phyloP scores from a whole-genome alignment of 192 early-diverging fungal genomes.

The Coemansia sp. region DNA sequence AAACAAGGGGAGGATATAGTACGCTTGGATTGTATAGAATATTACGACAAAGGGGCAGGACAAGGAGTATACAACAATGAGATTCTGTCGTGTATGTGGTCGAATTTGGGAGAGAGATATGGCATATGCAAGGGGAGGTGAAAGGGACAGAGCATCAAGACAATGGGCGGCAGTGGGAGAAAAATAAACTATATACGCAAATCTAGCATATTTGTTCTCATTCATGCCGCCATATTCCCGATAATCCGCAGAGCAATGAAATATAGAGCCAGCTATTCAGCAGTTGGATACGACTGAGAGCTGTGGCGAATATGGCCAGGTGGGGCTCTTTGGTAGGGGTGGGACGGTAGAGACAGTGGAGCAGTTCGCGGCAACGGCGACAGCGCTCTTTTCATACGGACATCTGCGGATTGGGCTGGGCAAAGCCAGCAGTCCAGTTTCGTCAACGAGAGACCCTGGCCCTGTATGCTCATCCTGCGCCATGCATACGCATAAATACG shows the following conservation, averaged over 20 bases:
- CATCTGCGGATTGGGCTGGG: background rate
- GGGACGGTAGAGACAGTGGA: background rate
- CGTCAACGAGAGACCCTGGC: background rate
- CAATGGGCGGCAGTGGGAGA: background rate
- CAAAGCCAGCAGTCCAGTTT: background rate
- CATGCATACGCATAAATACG: conserved; percentile 6
- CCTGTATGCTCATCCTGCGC: conserved; percentile 9
- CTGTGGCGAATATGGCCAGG: background rate
- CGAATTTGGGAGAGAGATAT: background rate
- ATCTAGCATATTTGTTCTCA: background rate
- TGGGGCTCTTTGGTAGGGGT: background rate
- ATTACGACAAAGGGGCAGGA: background rate
- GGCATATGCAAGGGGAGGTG: conserved; percentile 4
- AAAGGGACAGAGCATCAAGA: conserved; percentile 2
- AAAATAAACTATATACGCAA: background rate
- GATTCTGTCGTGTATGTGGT: background rate
- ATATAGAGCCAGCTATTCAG: background rate
- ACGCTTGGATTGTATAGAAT: conserved; percentile 3
- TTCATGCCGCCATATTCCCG: background rate
- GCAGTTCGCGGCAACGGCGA: background rate
- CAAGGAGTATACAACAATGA: conserved; percentile 12
- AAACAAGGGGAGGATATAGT: conserved; percentile 13
- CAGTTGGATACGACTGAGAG: conserved; percentile 1
- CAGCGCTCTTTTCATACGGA: background rate
- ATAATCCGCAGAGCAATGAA: background rate